Percentiles rank a stretch among this genome's conserved stretches.
These are phyloP conservation scores for Blastocystis sp. DNA, from an alignment of 352 stramenopile genomes.

Conservation along the genomic window DNA sequence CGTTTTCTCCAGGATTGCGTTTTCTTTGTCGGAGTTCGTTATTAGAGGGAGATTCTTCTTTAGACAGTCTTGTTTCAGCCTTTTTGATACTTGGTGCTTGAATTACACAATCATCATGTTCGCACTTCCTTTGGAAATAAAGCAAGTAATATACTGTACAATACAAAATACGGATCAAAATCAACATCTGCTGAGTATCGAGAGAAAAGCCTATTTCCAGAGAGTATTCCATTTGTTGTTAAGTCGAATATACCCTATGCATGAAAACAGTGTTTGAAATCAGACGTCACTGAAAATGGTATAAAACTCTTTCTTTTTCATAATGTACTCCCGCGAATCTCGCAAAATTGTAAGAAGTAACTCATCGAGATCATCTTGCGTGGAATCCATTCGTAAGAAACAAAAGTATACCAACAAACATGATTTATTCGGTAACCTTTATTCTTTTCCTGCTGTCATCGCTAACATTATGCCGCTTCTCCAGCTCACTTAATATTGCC, in stretches of 20 bases:
- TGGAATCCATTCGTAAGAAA: neutral
- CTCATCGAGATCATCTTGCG: neutral
- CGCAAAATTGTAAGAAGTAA: constrained; percentile 14
- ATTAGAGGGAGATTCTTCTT: neutral
- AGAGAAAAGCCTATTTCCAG: neutral
- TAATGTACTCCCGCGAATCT: neutral
- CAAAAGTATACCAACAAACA: neutral
- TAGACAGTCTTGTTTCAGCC: neutral
- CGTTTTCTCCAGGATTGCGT: neutral
- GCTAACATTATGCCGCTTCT: neutral
- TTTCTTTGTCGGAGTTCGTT: constrained; percentile 25
- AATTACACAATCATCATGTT: neutral
- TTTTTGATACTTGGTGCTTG: neutral
- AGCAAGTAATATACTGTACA: neutral
- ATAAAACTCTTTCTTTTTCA: neutral
- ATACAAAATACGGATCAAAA: neutral
- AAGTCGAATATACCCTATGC: constrained; percentile 46
- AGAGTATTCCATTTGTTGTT: neutral
- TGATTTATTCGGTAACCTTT: neutral
- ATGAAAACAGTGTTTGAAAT: neutral
- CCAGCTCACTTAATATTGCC: neutral
- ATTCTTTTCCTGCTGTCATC: neutral
- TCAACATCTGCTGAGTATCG: neutral
- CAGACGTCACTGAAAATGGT: neutral
- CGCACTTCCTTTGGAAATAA: neutral